Base-by-base conservation (phyloP, 2,329 filamentous ascomycete genomes). In the Paecilomyces dactylethromorphus region DNA sequence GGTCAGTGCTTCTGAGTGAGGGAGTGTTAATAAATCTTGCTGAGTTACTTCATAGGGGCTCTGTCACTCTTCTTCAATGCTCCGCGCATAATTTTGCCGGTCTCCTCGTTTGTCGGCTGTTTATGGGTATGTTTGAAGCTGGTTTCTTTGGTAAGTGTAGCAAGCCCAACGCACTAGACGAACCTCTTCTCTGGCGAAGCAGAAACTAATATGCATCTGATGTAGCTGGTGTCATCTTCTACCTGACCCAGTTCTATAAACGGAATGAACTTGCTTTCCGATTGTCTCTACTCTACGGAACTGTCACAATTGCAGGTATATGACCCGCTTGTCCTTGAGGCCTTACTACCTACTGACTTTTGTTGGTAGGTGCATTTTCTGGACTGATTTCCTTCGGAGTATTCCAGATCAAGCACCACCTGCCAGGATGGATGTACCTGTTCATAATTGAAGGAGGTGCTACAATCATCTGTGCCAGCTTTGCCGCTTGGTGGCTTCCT, bases 401-500 rank as follows among this genome's bases (percentile, higher is more conserved):
- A 1, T 69, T 69, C 54, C 63, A 65, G 50, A 62, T 61, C 60
- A 45, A 65, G 11, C 55, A 56, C 52, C 53, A 57, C 0, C 56
- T 65, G 4, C 49, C 39, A 52, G 60, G 53, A 58, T 66, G 64
- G 63, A 59, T 62, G 58, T 67, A 65, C 32, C 58, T 69, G 3
- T 68, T 68, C 50, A 60, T 69, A 24, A 66, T 69, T 39, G 65
- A 67, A 53, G 65, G 67, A 11, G 53, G 57, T 10, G 56, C 67
- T 3, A 68, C 66, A 3, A 29, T 62, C 49, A 35, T 62, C 26
- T 22, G 64, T 22, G 58, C 59, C 31, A 35, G 60, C 50, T 54
- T 62, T 8, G 56, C 57, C 2, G 49, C 49, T 1, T 57, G 51
- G 56, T 24, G 22, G 31, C 29, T 57, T 3, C 56, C 56, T 3